These are phyloP conservation scores for Zizania latifolia DNA, from an alignment of 176 grass and related monocot species.

Conservation along the genomic window DNA sequence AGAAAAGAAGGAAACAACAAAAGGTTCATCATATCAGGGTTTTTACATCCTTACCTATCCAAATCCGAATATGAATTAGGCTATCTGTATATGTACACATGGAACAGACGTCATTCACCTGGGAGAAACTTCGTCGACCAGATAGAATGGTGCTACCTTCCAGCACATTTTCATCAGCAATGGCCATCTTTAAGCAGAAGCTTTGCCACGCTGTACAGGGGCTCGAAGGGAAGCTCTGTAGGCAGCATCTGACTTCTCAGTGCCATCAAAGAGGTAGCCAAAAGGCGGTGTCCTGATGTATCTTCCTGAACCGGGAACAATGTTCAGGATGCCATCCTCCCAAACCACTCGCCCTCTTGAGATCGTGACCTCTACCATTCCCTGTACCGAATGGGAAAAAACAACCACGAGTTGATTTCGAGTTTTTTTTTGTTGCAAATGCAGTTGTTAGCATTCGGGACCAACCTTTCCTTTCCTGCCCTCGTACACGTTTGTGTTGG, in stretches of 20 bases:
- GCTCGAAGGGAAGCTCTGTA: slow-evolving; percentile 72
- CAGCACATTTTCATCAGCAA: not conserved
- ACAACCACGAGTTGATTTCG: not conserved
- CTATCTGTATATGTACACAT: slow-evolving; percentile 13
- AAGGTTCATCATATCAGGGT: not conserved
- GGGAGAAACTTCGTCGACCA: slow-evolving; percentile 13
- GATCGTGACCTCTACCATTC: slow-evolving; percentile 86
- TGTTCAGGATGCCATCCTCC: slow-evolving; percentile 60
- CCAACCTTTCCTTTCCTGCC: slow-evolving; percentile 79
- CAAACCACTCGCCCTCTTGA: slow-evolving; percentile 79
- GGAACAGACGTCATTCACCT: not conserved
- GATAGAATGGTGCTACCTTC: not conserved
- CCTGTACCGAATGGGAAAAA: slow-evolving; percentile 33
- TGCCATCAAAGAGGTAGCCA: slow-evolving; percentile 72
- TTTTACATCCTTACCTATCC: slow-evolving; percentile 5
- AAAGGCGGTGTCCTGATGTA: slow-evolving; percentile 74
- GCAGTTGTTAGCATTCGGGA: not conserved
- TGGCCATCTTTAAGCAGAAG: slow-evolving; percentile 19
- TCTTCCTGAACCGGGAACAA: slow-evolving; percentile 62
- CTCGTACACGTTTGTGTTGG: slow-evolving; percentile 76
- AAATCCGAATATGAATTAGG: slow-evolving; percentile 10
- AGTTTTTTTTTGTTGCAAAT: not conserved
- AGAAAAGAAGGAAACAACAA: not conserved
- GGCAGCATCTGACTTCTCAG: slow-evolving; percentile 59
- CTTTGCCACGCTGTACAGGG: slow-evolving; percentile 48